These are phyloP conservation scores for Yamadazyma friedrichii DNA, from an alignment of 1,139 yeast species.

Conservation along the genomic window DNA sequence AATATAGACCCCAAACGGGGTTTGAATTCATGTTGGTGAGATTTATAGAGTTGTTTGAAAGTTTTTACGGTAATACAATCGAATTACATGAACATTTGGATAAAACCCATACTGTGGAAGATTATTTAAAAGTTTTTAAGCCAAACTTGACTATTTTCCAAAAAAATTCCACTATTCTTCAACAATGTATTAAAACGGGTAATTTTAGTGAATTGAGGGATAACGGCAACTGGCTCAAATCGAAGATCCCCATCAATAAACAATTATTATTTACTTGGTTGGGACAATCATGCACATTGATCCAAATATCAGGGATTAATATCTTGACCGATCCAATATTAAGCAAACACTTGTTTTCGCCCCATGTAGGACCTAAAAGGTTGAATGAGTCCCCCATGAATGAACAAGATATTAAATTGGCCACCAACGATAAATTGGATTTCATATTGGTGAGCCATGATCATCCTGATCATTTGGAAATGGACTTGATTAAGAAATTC, in stretches of 20 bases:
- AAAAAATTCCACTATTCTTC: slow-evolving; percentile 29
- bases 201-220: slow-evolving; percentile 19
- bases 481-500: slow-evolving; percentile 53
- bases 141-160: slow-evolving; percentile 56
- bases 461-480: slow-evolving; percentile 92
- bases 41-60: slow-evolving; percentile 65
- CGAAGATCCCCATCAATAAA: slow-evolving; percentile 31
- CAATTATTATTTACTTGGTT: slow-evolving; percentile 81
- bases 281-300: slow-evolving; percentile 84
- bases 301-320: slow-evolving; percentile 71
- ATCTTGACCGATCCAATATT: slow-evolving; percentile 85
- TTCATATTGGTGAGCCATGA: slow-evolving; percentile 84
- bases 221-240: slow-evolving; percentile 9
- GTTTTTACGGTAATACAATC: slow-evolving; percentile 61
- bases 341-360: slow-evolving; percentile 62
- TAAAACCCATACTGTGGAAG: slow-evolving; percentile 49
- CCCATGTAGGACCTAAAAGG: slow-evolving; percentile 76
- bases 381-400: slow-evolving; percentile 70
- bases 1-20: slow-evolving; percentile 85
- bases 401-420: slow-evolving; percentile 57
- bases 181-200: slow-evolving; percentile 23
- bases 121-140: slow-evolving; percentile 52
- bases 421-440: slow-evolving; percentile 51
- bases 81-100: slow-evolving; percentile 44
- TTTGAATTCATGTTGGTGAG: slow-evolving; percentile 80